A percentile compares a stretch with the other conserved stretches of the same genome.
Conservation (phyloP, 495 filamentous ascomycete genomes). For the Jackrogersella minutella region DNA sequence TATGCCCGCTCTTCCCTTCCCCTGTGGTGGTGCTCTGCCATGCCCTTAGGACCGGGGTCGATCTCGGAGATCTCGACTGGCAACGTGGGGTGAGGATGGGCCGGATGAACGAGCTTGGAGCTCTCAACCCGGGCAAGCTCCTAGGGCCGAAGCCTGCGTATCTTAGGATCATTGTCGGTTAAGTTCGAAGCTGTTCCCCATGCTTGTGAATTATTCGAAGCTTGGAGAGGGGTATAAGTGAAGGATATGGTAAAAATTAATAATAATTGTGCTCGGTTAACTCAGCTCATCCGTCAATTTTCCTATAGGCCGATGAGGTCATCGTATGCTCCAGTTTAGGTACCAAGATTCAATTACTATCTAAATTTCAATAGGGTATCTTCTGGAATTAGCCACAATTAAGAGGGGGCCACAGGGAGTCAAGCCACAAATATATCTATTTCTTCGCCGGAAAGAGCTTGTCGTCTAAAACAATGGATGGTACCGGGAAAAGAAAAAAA, state of each 20-base stretch:
- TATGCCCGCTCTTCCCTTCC: conserved; percentile 75
- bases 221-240: neutral
- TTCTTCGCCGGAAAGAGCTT: conserved; percentile 7
- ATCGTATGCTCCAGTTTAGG: too few species aligned
- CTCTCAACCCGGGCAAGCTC: conserved; percentile 43
- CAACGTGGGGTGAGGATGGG: conserved; percentile 27
- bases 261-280: conserved; percentile 18
- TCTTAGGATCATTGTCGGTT: conserved; percentile 37
- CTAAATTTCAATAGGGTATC: neutral
- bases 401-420: neutral
- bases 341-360: too few species aligned
- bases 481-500: too few species aligned
- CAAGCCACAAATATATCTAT: conserved; percentile 23
- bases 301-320: conserved; percentile 39
- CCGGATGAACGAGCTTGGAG: conserved; percentile 21
- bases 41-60: conserved; percentile 25
- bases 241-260: neutral
- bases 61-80: conserved; percentile 22
- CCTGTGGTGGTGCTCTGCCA: conserved; percentile 58
- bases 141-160: conserved; percentile 46
- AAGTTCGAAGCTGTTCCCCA: conserved; percentile 14
- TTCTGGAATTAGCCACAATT: conserved; percentile 15
- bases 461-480: neutral
- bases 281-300: conserved; percentile 19
- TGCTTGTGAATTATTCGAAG: conserved; percentile 15